Conservation (phyloP, 306 rosid genomes). For the Corylus americana region DNA sequence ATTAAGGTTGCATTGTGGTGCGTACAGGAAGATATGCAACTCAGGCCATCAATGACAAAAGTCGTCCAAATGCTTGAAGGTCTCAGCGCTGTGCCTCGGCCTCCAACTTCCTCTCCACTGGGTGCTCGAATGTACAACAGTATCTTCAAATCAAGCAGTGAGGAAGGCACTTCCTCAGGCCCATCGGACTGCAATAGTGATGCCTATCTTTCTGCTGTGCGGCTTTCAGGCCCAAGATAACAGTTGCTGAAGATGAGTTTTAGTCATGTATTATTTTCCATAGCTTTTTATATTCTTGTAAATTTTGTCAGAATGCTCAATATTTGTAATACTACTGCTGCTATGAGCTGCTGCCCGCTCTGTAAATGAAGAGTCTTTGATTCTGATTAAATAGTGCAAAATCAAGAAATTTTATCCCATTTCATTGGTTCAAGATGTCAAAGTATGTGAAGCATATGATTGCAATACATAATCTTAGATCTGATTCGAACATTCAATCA, state of each 20-base stretch:
- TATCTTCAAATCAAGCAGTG: conserved; percentile 54
- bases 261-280: conserved; percentile 18
- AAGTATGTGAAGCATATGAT: no score
- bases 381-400: neutral
- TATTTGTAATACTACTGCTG: conserved; percentile 33
- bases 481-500: no score
- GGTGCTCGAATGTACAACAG: conserved; percentile 57
- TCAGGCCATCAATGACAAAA: conserved; percentile 81
- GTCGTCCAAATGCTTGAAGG: conserved; percentile 97
- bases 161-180: conserved; percentile 65
- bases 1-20: conserved; percentile 86
- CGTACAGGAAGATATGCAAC: conserved; percentile 81
- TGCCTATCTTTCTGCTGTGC: conserved; percentile 63
- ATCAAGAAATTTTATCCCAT: neutral
- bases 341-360: neutral
- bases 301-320: conserved; percentile 25
- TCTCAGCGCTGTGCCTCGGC: conserved; percentile 58
- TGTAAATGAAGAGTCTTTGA: conserved; percentile 19
- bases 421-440: neutral
- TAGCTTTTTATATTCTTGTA: conserved; percentile 20
- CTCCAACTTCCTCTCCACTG: conserved; percentile 51
- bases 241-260: conserved; percentile 12
- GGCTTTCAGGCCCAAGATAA: conserved; percentile 87
- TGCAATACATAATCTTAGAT: no score
- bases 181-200: conserved; percentile 78